Conservation (phyloP, 2,329 filamentous ascomycete species). For the Didymella segeticola region DNA sequence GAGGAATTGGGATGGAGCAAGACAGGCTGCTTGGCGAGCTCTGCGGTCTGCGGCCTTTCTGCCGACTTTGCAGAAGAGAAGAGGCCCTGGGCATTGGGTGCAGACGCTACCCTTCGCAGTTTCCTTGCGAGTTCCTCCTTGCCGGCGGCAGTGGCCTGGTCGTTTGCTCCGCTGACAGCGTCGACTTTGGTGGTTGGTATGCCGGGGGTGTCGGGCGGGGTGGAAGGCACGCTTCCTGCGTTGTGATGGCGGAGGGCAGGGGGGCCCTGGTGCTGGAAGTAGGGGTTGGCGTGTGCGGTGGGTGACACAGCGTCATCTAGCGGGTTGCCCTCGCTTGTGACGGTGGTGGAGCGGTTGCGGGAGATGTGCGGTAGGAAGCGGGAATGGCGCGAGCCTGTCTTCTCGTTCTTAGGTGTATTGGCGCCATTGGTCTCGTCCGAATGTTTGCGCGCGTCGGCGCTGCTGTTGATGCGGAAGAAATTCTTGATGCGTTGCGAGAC, state of each 20-base stretch:
- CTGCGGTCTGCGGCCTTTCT: constrained; percentile 79
- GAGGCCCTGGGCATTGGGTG: constrained; percentile 93
- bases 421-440: constrained; percentile 46
- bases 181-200: constrained; percentile 68
- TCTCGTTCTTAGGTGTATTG: constrained; percentile 64
- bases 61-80: constrained; percentile 64
- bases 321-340: constrained; percentile 89
- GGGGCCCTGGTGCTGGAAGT: constrained; percentile 95
- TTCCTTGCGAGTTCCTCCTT: constrained; percentile 96
- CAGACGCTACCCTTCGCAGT: constrained; percentile 90
- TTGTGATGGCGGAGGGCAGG: constrained; percentile 94
- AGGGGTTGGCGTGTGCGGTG: constrained; percentile 93
- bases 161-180: constrained; percentile 68
- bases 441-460: constrained; percentile 52
- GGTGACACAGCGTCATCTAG: constrained; percentile 90
- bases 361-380: constrained; percentile 88
- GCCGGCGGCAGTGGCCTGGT: constrained; percentile 74
- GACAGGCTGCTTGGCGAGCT: constrained; percentile 83
- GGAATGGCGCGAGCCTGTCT: constrained; percentile 78
- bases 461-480: constrained; percentile 71
- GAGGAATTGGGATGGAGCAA: constrained; percentile 62
- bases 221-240: constrained; percentile 88
- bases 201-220: constrained; percentile 87
- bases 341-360: constrained; percentile 86
- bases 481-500: constrained; percentile 71